A percentile compares a stretch with the other conserved stretches of the same genome.
Evolutionary conservation across 176 grass and related monocot genomes (phyloP).

Genomic region (Secale cereale): DNA sequence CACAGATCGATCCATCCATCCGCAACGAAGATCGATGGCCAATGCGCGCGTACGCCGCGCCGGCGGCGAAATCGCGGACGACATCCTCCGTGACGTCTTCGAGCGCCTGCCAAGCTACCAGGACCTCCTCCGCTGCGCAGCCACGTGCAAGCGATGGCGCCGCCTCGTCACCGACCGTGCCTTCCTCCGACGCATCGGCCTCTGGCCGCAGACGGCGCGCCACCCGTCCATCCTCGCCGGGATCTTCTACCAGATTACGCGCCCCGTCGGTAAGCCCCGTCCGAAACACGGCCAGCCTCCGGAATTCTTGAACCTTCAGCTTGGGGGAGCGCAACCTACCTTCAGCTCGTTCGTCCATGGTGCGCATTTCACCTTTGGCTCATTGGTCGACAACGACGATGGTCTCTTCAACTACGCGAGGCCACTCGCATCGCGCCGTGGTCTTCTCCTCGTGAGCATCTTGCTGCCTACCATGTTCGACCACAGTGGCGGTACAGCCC

Average conservation of each 20-base stretch:
- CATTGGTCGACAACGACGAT: neutral
- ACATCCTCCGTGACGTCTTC: neutral
- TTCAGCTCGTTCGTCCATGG: no score
- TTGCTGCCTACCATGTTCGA: neutral
- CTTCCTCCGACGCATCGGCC: neutral
- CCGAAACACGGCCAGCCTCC: no score
- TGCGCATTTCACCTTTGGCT: neutral
- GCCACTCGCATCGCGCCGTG: neutral
- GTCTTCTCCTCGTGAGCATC: neutral
- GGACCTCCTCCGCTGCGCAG: neutral
- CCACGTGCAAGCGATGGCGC: neutral
- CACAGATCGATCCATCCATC: no score
- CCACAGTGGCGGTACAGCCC: neutral
- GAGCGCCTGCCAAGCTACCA: neutral
- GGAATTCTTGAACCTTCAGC: neutral
- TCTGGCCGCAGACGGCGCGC: neutral
- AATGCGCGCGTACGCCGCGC: neutral
- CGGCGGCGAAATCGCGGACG: neutral
- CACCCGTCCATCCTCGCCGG: neutral
- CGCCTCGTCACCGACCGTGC: neutral
- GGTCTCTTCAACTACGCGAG: neutral
- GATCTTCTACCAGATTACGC: neutral
- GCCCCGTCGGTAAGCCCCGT: no score
- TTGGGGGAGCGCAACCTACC: no score
- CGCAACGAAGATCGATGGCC: neutral